Evolutionary conservation across 2,329 filamentous ascomycete species (phyloP), one percentile per base, ranked within the genome.

Genomic region (Chaetomiaceae sp.): DNA sequence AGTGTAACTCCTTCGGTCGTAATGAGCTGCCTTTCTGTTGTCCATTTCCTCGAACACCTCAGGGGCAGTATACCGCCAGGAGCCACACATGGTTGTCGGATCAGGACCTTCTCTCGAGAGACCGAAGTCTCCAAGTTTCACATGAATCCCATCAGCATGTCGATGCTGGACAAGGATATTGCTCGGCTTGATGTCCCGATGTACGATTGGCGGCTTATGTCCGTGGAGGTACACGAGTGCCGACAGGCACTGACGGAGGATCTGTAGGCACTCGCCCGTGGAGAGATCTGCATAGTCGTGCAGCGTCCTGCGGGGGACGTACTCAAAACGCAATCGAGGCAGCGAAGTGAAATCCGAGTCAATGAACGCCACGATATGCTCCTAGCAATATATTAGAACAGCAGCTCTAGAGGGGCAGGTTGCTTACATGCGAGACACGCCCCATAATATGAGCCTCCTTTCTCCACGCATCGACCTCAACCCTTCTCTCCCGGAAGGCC

Each of bases 71-170:
- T 47, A 47, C 13, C 8, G 23, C 13, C 1, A 4, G 33, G 44
- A 9, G 25, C 44, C 44, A 23, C 44, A 47, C 2, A 40, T 40
- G 2, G 44, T 47, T 16, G 25, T 33, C 25, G 27, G 37, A 40
- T 47, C 44, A 10, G 16, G 1, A 20, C 37, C 14, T 14, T 41
- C 21, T 27, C 23, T 46, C 5, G 34, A 38, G n/a, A 38, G 21
- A 3, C 44, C 44, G n/a, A 46, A 46, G 34, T 46, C 44, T 1
- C 21, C 33, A 20, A 46, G n/a, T n/a, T 46, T 46, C 5, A 38
- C 34, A 20, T 19, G 9, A 7, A 46, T 38, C 4, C n/a, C 5
- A 9, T 17, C 23, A 8, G 20, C n/a, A 20, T 30, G 7, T 10
- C 21, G 44, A 19, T 20, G 7, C 12, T 31, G 44, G n/a, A 46